A percentile compares a stretch with the other conserved stretches of the same genome.
phyloP scores from a whole-genome alignment of 306 rosid genomes.

The Hippophae gyantsensis region DNA sequence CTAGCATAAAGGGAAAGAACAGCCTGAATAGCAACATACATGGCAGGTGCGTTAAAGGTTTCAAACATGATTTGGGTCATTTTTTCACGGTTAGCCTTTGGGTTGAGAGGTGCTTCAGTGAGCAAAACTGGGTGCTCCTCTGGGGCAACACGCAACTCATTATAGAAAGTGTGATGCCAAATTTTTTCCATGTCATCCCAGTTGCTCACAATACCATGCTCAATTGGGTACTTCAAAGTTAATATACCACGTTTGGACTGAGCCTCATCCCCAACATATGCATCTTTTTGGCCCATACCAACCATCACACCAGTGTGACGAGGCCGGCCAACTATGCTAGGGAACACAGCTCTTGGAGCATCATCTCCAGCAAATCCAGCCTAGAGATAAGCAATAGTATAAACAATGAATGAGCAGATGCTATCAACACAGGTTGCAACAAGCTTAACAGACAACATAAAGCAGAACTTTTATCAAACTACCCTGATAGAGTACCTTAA shows the following conservation, averaged over 20 bases:
- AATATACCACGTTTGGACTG: constrained; percentile 60
- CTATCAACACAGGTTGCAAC: no score
- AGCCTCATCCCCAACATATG: constrained; percentile 84
- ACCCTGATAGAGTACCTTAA: no score
- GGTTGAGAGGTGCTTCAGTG: constrained; percentile 90
- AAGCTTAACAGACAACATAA: no score
- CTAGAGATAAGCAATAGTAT: constrained; percentile 18
- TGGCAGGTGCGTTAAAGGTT: constrained; percentile 83
- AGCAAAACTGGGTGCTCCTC: constrained; percentile 86
- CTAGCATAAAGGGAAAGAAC: constrained; percentile 82
- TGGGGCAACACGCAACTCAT: constrained; percentile 81
- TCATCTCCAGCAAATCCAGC: constrained; percentile 98
- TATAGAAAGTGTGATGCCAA: constrained; percentile 89
- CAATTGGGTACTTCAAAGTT: no score
- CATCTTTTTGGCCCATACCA: constrained; percentile 93
- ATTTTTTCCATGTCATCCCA: constrained; percentile 98
- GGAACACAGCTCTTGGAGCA: constrained; percentile 93
- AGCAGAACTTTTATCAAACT: no score
- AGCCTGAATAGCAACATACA: constrained; percentile 90
- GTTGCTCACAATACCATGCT: constrained; percentile 56
- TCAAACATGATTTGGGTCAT: constrained; percentile 93
- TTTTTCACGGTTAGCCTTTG: constrained; percentile 87
- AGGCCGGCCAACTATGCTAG: constrained; percentile 88
- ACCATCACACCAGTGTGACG: constrained; percentile 94
- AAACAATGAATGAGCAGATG: no score